Evolutionary conservation across 139 green algal species (phyloP), one percentile per base, ranked within the genome.

Genomic region (Chlamydomonas eustigma): DNA sequence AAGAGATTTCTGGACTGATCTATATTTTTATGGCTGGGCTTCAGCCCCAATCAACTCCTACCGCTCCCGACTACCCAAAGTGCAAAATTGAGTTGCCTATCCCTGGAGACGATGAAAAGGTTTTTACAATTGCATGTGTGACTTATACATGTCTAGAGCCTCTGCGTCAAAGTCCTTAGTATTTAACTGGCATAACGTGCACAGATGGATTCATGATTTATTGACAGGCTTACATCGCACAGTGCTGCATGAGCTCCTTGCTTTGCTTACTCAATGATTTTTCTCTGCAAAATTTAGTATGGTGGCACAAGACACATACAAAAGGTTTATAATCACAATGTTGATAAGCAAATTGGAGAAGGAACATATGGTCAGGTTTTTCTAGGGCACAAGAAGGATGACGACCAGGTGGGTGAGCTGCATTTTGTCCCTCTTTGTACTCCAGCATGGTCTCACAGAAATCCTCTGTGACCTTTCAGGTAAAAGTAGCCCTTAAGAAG

Each of bases 401-500:
- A 82, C 2, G 75, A 73, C 76, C 80, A 85, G 65, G 80, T 78
- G n/a, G 3, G 71, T 3, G 28, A 70, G 24, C 63, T 70, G 32
- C 18, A 18, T 28, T 58, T 58, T 58, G 44, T 58, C 18, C 44
- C 44, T 28, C 44, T 18, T 28, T 58, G 44, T 18, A 58, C 18
- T 12, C 12, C 18, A 18, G 44, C 44, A 58, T 58, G 44, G 63
- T 8, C 6, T 70, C 24, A 35, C 6, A 6, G 32, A 35, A 6
- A 32, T 8, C 22, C 22, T 63, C 22, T 63, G n/a, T 28, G 24
- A 37, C 63, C 30, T 22, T 28, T 70, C 33, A 74, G 32, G 32
- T n/a, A 8, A 39, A 88, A 71, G 89, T 97, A 24, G 96, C 96
- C 1, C 73, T 98, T 25, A 99, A 99, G 85, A 97, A 97, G 78